Percentiles rank a stretch among this genome's conserved stretches.
Evolutionary conservation across 2,329 filamentous ascomycete genomes (phyloP).

Genomic region (Fusarium piperis): DNA sequence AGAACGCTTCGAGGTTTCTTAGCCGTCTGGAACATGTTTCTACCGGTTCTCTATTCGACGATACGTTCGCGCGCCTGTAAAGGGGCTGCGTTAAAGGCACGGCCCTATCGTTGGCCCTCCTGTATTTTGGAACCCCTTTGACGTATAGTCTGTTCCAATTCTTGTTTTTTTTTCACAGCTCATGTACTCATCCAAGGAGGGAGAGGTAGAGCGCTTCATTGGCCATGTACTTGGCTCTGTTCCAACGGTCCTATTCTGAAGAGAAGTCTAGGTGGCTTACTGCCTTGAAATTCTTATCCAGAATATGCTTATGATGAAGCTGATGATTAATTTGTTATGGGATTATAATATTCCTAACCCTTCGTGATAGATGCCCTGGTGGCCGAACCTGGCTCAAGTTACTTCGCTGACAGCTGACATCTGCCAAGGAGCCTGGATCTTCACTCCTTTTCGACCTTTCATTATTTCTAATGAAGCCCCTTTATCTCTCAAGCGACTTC

Average conservation of each 20-base stretch:
- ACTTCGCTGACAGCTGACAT: not conserved
- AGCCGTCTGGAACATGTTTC: not conserved
- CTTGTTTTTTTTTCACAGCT: too few relatives aligned
- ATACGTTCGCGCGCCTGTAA: not conserved
- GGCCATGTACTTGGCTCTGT: not conserved
- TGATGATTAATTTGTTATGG: fast-evolving
- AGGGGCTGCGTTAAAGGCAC: not conserved
- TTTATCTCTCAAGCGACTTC: not conserved
- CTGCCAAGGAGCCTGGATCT: not conserved
- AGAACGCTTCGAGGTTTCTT: not conserved
- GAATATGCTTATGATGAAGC: not conserved
- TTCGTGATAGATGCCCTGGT: not conserved
- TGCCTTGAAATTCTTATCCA: not conserved
- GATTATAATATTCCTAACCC: not conserved
- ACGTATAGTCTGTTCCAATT: not conserved
- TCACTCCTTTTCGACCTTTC: not conserved
- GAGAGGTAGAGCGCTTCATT: not conserved
- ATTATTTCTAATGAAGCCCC: not conserved
- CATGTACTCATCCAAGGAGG: not conserved
- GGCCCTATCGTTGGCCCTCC: not conserved
- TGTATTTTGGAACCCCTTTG: not conserved
- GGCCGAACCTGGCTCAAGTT: not conserved
- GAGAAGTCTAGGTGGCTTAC: not conserved
- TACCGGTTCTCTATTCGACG: not conserved
- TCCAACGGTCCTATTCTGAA: not conserved